Conservation (phyloP, 2,329 filamentous ascomycete genomes). For the Pseudogymnoascus sp. region DNA sequence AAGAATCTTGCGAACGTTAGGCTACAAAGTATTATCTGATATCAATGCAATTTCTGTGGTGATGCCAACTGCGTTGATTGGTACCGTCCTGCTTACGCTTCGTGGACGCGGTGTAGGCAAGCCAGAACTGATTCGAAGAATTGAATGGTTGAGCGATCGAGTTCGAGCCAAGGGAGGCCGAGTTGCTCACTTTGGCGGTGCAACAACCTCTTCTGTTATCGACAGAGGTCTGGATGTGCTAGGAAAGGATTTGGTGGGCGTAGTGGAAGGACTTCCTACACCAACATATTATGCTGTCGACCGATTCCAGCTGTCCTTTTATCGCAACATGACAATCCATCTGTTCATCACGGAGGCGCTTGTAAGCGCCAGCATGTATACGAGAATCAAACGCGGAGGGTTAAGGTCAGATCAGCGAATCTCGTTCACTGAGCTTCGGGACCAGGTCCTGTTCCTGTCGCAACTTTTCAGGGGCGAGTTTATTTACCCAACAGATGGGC, state of each 20-base stretch:
- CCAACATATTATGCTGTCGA: slow-evolving; percentile 93
- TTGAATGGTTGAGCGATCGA: slow-evolving; percentile 81
- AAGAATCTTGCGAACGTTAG: slow-evolving; percentile 73
- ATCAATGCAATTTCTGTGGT: slow-evolving; percentile 96
- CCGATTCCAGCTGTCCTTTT: slow-evolving; percentile 94
- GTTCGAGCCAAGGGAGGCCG: slow-evolving; percentile 80
- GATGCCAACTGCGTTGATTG: slow-evolving; percentile 95
- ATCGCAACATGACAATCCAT: slow-evolving; percentile 98
- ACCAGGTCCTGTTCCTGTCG: slow-evolving; percentile 82
- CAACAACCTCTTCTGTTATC: slow-evolving; percentile 71
- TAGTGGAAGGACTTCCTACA: slow-evolving; percentile 71
- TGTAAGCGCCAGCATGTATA: slow-evolving; percentile 86
- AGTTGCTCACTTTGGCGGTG: slow-evolving; percentile 84
- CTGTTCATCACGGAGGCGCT: slow-evolving; percentile 91
- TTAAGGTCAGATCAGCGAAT: slow-evolving; percentile 74
- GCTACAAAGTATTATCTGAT: slow-evolving; percentile 85
- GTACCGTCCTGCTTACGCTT: slow-evolving; percentile 84
- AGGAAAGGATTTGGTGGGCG: slow-evolving; percentile 78
- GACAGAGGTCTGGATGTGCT: slow-evolving; percentile 86
- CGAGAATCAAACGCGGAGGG: slow-evolving; percentile 82
- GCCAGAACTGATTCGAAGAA: slow-evolving; percentile 71
- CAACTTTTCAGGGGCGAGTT: slow-evolving; percentile 94
- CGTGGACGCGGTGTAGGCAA: slow-evolving; percentile 87
- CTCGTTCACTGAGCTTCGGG: slow-evolving; percentile 59
- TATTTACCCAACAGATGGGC: slow-evolving; percentile 84